These are phyloP conservation scores for Penicillium cosmopolitanum DNA, from an alignment of 495 filamentous ascomycete genomes.

Conservation along the genomic window DNA sequence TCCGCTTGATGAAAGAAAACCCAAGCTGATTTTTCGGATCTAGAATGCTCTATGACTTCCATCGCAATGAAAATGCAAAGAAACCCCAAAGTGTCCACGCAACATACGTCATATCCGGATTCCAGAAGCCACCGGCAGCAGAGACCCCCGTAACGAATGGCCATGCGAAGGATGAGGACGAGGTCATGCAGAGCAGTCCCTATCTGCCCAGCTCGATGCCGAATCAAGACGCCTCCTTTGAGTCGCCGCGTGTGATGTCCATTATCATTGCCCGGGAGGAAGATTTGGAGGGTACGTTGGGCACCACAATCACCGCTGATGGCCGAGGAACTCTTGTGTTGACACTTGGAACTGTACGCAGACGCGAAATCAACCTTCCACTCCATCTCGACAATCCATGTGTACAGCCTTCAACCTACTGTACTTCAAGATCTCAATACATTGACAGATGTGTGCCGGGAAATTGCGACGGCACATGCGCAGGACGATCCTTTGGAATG, in stretches of 20 bases:
- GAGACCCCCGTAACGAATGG: conserved; percentile 39
- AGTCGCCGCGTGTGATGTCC: conserved; percentile 48
- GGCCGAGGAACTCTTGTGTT: conserved; percentile 10
- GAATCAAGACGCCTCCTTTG: conserved; percentile 44
- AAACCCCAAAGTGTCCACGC: conserved; percentile 77
- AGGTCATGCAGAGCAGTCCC: conserved; percentile 73
- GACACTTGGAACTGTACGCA: conserved; percentile 33
- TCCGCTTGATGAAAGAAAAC: neutral
- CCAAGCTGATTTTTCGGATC: conserved; percentile 2
- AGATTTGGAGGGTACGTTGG: conserved; percentile 66
- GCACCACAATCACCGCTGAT: neutral
- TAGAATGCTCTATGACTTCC: conserved; percentile 92
- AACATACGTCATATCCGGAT: conserved; percentile 82
- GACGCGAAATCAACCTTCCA: conserved; percentile 70
- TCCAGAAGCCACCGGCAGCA: conserved; percentile 34
- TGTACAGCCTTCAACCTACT: conserved; percentile 82
- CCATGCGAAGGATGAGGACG: conserved; percentile 61
- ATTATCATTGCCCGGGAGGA: conserved; percentile 82
- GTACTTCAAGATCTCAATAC: conserved; percentile 75
- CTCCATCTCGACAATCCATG: conserved; percentile 72
- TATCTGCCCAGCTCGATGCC: conserved; percentile 64
- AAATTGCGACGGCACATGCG: conserved; percentile 54
- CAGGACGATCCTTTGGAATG: conserved; percentile 66
- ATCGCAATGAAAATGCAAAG: conserved; percentile 76
- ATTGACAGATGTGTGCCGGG: conserved; percentile 67